Percentiles rank a stretch among this genome's conserved stretches.
Evolutionary conservation across 176 grass and related monocot genomes (phyloP).

Genomic region (Guadua angustifolia): DNA sequence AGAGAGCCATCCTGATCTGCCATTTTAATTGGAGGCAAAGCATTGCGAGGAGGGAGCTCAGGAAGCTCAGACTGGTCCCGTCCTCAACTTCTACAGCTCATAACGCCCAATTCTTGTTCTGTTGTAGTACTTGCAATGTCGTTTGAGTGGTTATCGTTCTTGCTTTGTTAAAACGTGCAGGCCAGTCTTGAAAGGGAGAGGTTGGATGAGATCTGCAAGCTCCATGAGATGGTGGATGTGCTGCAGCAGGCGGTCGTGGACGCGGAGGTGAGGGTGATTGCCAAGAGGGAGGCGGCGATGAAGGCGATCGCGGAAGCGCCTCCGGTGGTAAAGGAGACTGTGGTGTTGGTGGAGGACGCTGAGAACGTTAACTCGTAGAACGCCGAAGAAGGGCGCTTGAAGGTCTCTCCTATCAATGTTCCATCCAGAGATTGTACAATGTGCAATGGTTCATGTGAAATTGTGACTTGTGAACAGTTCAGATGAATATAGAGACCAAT

Average conservation of each 20-base stretch:
- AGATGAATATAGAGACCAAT: not conserved
- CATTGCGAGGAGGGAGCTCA: conserved; percentile 55
- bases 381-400: conserved; percentile 43
- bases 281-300: conserved; percentile 50
- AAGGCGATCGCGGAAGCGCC: conserved; percentile 50
- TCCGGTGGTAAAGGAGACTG: conserved; percentile 52
- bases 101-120: not conserved
- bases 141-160: not conserved
- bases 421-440: conserved; percentile 21
- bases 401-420: conserved; percentile 37
- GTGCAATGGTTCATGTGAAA: conserved; percentile 8
- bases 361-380: conserved; percentile 46
- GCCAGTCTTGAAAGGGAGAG: conserved; percentile 42
- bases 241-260: conserved; percentile 63
- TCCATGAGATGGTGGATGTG: conserved; percentile 58
- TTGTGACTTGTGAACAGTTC: not conserved
- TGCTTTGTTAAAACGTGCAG: conserved; percentile 38
- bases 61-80: conserved; percentile 54
- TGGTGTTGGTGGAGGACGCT: conserved; percentile 44
- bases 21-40: conserved; percentile 56
- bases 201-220: conserved; percentile 48
- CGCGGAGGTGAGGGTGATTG: conserved; percentile 34
- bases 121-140: not conserved
- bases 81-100: not conserved
- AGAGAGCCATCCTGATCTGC: conserved; percentile 55